phyloP scores from a whole-genome alignment of 2,329 filamentous ascomycete genomes.

The Paecilomyces formosus region DNA sequence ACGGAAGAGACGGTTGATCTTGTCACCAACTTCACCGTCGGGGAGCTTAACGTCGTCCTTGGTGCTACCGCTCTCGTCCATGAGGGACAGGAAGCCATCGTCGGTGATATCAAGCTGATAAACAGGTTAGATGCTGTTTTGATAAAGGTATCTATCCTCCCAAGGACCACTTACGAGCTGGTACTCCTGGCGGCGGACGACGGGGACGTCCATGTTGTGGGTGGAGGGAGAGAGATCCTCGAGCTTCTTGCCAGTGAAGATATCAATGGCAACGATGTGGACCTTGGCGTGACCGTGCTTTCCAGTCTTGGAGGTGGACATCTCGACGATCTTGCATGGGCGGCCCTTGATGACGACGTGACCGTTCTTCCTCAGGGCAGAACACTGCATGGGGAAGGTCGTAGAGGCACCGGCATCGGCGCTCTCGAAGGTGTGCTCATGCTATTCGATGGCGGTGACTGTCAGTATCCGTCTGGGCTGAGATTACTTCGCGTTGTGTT shows the following conservation, averaged over 20 bases:
- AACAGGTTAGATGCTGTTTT: neutral
- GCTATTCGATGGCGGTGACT: slow-evolving; percentile 36
- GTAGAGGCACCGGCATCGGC: slow-evolving; percentile 92
- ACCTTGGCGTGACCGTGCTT: slow-evolving; percentile 99
- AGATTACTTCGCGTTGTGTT: neutral
- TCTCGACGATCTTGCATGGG: slow-evolving; percentile 99
- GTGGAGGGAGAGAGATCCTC: slow-evolving; percentile 98
- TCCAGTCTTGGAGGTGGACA: slow-evolving; percentile 99
- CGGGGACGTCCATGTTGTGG: slow-evolving; percentile 80
- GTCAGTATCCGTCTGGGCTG: slow-evolving; percentile 4
- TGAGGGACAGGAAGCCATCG: slow-evolving; percentile 90
- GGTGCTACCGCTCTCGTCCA: slow-evolving; percentile 74
- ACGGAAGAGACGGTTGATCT: slow-evolving; percentile 73
- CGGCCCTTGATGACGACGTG: slow-evolving; percentile 97
- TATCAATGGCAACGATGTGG: slow-evolving; percentile 94
- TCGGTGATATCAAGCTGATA: slow-evolving; percentile 84
- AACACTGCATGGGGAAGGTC: slow-evolving; percentile 98
- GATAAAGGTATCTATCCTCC: neutral
- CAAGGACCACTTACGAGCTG: slow-evolving; percentile 66
- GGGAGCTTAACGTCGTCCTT: slow-evolving; percentile 96
- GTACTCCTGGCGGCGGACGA: slow-evolving; percentile 84
- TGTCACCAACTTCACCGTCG: slow-evolving; percentile 79
- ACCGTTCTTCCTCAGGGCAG: slow-evolving; percentile 98
- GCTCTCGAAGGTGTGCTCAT: slow-evolving; percentile 77
- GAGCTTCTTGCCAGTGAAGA: slow-evolving; percentile 99